These are phyloP conservation scores for Myriosclerotinia curreyana DNA, from an alignment of 2,329 filamentous ascomycete species.

Conservation along the genomic window DNA sequence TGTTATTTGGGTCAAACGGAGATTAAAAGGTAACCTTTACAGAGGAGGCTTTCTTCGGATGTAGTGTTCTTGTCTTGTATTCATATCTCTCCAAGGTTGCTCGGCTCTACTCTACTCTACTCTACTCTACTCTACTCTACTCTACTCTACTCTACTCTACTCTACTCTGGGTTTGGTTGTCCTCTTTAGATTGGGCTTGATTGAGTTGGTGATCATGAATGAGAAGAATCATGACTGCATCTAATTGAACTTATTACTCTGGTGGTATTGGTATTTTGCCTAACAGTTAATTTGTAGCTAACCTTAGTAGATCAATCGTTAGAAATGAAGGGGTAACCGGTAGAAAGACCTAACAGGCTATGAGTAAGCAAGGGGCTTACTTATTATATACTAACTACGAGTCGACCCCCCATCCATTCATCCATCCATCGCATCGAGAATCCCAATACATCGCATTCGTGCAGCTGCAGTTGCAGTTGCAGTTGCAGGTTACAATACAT, in stretches of 20 bases:
- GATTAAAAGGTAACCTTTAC: not conserved
- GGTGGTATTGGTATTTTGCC: no score
- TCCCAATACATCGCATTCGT: not conserved
- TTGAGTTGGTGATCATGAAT: no score
- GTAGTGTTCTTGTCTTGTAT: not conserved
- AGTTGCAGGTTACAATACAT: slow-evolving; percentile 15
- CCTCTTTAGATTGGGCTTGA: not conserved
- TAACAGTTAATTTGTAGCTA: no score
- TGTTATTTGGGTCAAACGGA: no score
- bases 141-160: no score
- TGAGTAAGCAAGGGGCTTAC: no score
- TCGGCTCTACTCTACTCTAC: no score
- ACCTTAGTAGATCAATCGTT: no score
- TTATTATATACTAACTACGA: no score
- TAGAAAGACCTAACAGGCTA: not conserved
- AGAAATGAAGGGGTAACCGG: not conserved
- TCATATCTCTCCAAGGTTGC: not conserved
- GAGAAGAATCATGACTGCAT: not conserved
- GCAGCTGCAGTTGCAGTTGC: not conserved
- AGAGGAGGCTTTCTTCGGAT: not conserved
- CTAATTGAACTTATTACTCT: no score
- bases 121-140: no score
- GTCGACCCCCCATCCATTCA: not conserved
- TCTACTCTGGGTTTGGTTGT: not conserved
- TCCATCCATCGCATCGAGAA: not conserved